Evolutionary conservation across 768 basidiomycete genomes (phyloP), one percentile per base, ranked within the genome.

Genomic region (Leucocoprinus birnbaumii): DNA sequence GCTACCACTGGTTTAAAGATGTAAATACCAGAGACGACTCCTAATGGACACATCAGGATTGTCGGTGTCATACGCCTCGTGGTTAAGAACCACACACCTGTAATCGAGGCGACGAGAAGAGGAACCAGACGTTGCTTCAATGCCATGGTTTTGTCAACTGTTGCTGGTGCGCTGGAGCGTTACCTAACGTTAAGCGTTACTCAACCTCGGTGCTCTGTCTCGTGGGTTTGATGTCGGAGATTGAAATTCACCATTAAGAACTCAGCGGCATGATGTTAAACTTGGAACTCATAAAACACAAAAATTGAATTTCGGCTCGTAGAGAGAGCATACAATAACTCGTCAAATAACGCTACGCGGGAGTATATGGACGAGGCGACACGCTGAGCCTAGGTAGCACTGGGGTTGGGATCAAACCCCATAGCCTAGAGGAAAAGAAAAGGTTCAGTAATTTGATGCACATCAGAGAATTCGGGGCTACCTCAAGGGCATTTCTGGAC

Each of bases 1-100:
- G 64, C 48, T 18, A 78, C 61, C 55, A 77, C 59, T 3, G 85
- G 85, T 61, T 79, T 77, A 70, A 87, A 87, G 50, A 87, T 82
- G 64, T 87, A 87, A 19, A 85, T 64, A 8, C 86, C 86, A 11
- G 86, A 86, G 24, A 75, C 59, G 48, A 85, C 65, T 26, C 86
- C 86, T 87, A 31, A 52, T 49, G 25, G 31, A 31, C 47, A 27
- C 21, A 35, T 48, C 27, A 47, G 35, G 3, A 41, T 9, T 22
- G 9, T 44, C 18, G 21, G 47, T 34, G 27, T 19, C 18, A 18
- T n/a, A 18, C 7, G 45, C 18, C 6, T 21, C 25, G 43, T 26
- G 27, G n/a, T 31, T 46, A 35, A 34, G 21, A 37, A 24, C 41
- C 11, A 35, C 67, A 51, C 62, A 86, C 87, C 87, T 64, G 85